Evolutionary conservation across 2,329 filamentous ascomycete genomes (phyloP).

Genomic region (Dothideomycetes sp.): DNA sequence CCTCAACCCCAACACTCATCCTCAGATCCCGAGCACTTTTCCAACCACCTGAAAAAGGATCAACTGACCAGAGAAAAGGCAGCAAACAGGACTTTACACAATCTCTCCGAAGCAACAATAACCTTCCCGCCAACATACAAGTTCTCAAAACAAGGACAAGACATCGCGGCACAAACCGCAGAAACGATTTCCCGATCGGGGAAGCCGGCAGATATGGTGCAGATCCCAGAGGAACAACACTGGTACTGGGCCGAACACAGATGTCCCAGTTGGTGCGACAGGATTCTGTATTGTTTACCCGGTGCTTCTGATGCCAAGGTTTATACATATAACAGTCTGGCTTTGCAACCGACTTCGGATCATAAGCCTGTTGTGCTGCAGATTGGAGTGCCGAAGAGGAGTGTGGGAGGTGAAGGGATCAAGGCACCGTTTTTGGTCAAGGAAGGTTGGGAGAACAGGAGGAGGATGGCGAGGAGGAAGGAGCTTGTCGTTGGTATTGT

Average conservation of each 20-base stretch:
- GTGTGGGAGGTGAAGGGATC: background rate
- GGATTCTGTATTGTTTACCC: slow-evolving; percentile 61
- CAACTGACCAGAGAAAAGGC: slow-evolving; percentile 67
- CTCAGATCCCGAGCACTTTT: slow-evolving; percentile 52
- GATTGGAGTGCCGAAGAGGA: slow-evolving; percentile 48
- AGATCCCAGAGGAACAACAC: slow-evolving; percentile 24
- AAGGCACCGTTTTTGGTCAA: slow-evolving; percentile 47
- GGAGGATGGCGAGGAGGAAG: slow-evolving; percentile 45
- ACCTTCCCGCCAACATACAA: slow-evolving; percentile 92
- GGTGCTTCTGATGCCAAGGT: slow-evolving; percentile 47
- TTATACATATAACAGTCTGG: slow-evolving; percentile 61
- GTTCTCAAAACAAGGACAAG: slow-evolving; percentile 46
- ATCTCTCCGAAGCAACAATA: slow-evolving; percentile 64
- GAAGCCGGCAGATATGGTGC: slow-evolving; percentile 15
- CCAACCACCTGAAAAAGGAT: slow-evolving; percentile 63
- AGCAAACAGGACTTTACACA: slow-evolving; percentile 65
- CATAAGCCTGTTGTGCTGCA: slow-evolving; percentile 76
- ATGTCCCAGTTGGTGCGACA: slow-evolving; percentile 89
- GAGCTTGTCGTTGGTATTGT: slow-evolving; percentile 52
- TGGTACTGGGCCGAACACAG: slow-evolving; percentile 75
- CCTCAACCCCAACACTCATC: slow-evolving; percentile 48
- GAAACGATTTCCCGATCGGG: slow-evolving; percentile 1
- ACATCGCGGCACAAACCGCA: slow-evolving; percentile 21
- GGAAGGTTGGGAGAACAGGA: slow-evolving; percentile 45
- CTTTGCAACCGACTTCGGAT: slow-evolving; percentile 73